Evolutionary conservation across 2,329 filamentous ascomycete genomes (phyloP).

Genomic region (Colletotrichum sp.): DNA sequence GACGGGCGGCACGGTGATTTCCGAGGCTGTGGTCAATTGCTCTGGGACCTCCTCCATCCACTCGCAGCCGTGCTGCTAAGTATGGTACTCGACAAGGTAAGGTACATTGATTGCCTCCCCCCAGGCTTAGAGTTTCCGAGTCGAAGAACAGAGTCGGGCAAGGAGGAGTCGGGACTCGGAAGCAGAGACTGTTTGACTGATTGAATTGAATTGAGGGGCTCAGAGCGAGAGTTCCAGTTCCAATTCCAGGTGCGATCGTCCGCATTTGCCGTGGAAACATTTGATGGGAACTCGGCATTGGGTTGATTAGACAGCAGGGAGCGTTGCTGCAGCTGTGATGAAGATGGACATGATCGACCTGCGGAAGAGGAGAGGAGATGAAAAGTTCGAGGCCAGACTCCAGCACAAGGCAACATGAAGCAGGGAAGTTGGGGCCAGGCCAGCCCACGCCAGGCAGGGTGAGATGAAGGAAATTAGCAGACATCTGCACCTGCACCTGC

Average conservation of each 20-base stretch:
- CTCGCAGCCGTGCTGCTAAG: neutral
- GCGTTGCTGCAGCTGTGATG: slow-evolving; percentile 8
- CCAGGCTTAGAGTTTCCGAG: neutral
- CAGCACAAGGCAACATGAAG: neutral
- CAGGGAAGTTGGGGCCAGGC: neutral
- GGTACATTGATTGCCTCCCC: neutral
- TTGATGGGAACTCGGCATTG: slow-evolving; percentile 7
- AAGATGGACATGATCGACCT: slow-evolving; percentile 18
- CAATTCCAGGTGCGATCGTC: neutral
- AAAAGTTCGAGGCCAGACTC: neutral
- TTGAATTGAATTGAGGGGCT: neutral
- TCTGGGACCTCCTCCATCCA: neutral
- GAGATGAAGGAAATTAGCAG: neutral
- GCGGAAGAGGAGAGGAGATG: neutral
- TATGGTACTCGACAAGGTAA: neutral
- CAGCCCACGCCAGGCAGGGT: neutral
- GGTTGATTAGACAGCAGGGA: slow-evolving; percentile 4
- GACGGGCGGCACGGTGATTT: neutral
- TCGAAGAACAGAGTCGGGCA: neutral
- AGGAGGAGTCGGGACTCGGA: neutral
- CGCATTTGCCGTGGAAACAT: neutral
- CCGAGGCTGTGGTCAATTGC: neutral
- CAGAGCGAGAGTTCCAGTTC: neutral
- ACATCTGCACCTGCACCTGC: neutral
- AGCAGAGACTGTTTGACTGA: neutral